Base-by-base conservation (phyloP, 2,329 filamentous ascomycete species). In the Penicillium occitanis region DNA sequence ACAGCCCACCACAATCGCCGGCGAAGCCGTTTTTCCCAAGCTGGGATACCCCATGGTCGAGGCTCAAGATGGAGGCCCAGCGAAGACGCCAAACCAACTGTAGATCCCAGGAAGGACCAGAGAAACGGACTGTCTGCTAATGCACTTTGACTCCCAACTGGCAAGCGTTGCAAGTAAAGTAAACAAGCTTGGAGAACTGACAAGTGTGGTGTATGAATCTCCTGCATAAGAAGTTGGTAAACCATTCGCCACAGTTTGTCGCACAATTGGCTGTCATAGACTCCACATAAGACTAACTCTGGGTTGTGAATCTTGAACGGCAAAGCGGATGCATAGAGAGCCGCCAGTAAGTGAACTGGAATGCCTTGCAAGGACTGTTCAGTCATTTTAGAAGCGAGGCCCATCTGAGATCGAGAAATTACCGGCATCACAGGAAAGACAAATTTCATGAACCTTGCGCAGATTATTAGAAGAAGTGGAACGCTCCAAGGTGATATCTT, bases 1-100 rank as follows among this genome's bases (percentile, higher is more conserved):
- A 79, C 68, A 5, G 76, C 76, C 78, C 78, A 80, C 77, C 78
- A 80, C 7, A 80, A 68, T 5, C 78, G 71, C 22, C 76, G 69
- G 1, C 78, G 74, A 7, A 79, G 70, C 10, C 77, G 71, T 62
- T 78, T 78, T 62, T 80, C 78, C 72, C 75, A 76, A 1, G 71
- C 68, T 1, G 78, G 77, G 50, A 80, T 74, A 2, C 76, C 76
- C 74, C 77, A 78, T 68, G 73, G 73, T 8, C 71, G 72, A 44
- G 73, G 77, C 66, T 79, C 77, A 2, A 79, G 71, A 61, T 79
- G 76, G 28, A 79, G 70, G 0, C 77, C 77, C 1, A 79, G 70
- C 11, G 73, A 74, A 7, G 71, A 71, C 0, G 77, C 73, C 5
- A 79, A 64, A 3, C 74, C 77, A 5, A 78, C 74, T 1, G 75